phyloP scores from a whole-genome alignment of 345 rosid species.

The Rhodamnia rubescens region DNA sequence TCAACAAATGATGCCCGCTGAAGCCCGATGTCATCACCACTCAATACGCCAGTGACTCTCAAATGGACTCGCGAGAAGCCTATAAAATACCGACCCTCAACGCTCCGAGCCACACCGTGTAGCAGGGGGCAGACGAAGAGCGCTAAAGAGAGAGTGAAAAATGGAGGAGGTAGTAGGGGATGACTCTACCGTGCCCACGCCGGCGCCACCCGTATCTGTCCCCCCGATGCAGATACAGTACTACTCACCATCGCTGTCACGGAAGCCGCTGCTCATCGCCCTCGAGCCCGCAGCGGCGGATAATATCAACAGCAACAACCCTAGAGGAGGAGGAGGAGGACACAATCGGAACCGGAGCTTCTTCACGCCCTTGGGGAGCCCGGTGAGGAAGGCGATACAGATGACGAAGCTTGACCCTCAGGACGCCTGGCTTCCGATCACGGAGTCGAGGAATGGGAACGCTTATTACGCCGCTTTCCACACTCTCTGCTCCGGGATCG shows the following conservation, averaged over 20 bases:
- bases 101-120: neutral
- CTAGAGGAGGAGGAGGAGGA: neutral
- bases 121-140: neutral
- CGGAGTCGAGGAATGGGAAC: conserved; percentile 13
- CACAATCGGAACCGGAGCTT: conserved; percentile 2
- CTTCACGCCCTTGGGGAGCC: conserved; percentile 10
- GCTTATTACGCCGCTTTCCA: conserved; percentile 11
- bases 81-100: neutral
- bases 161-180: neutral
- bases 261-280: conserved; percentile 1
- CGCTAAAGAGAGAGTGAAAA: neutral
- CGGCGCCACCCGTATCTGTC: neutral
- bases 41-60: neutral
- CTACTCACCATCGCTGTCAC: neutral
- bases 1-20: conserved; percentile 1
- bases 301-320: neutral
- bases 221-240: neutral
- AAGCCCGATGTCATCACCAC: neutral
- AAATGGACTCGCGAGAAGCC: neutral
- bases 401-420: conserved; percentile 9
- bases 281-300: neutral
- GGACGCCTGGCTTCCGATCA: conserved; percentile 12
- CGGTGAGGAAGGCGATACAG: conserved; percentile 4
- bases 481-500: conserved; percentile 11
- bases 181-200: neutral